Evolutionary conservation across 805 yeast species (phyloP), one percentile per base, ranked within the genome.

Genomic region (Wickerhamiella alocasiicola): DNA sequence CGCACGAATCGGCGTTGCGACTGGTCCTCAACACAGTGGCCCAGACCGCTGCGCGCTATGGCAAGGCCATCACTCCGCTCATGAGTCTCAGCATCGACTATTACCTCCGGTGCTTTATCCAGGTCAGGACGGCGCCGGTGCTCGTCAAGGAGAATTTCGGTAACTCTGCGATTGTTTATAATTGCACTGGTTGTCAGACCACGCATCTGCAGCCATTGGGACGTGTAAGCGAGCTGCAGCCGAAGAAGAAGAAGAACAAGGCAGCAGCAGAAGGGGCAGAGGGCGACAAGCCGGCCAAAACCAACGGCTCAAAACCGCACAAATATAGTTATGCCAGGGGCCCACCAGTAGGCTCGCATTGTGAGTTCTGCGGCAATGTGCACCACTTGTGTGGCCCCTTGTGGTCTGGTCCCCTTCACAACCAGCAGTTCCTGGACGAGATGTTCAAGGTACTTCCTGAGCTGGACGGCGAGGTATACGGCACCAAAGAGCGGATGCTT

Each of bases 381-480:
- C 72, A 73, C 57, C 94, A 82, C 55, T 56, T 91, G 26, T 85
- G 88, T 6, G 99, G 99, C 3, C 99, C 99, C 45, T 81, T 91
- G 95, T 91, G 94, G 81, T 85, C 76, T 9, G 94, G 85, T 0
- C 65, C 70, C 5, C 59, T 91, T 43, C 97, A 88, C 54, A 71
- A 79, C 54, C 55, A 58, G 19, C 73, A 69, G 15, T 91, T 88
- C 52, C 66, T 88, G 31, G 66, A 72, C 20, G 71, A 66, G 48
- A 68, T 87, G 34, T 66, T 83, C 41, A 64, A 67, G n/a, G 60
- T 75, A 48, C 71, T 76, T 53, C 54, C 59, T 19, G 62, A 55
- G 2, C 68, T 75, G 17, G 74, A 70, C 42, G 66, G 67, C 20
- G 70, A 66, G 4, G 66, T 71, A 0, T 91, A 83, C 57, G 80